Conservation (phyloP, 2,329 filamentous ascomycete genomes). For the Ustulina deusta region DNA sequence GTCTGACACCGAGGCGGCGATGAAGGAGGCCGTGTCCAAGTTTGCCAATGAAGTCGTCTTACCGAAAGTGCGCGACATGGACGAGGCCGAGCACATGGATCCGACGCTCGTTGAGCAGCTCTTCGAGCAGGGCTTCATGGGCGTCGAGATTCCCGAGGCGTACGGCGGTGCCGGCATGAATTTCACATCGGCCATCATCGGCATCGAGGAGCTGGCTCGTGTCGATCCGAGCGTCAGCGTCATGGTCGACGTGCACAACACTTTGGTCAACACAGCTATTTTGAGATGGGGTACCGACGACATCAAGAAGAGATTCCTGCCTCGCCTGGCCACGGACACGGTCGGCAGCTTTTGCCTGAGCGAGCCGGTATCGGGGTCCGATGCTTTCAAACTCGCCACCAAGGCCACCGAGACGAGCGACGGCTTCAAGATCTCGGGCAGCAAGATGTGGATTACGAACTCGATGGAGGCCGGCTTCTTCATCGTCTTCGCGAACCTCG, state of each 20-base stretch:
- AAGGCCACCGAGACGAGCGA: slow-evolving; percentile 85
- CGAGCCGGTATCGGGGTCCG: slow-evolving; percentile 91
- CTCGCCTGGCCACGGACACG: slow-evolving; percentile 88
- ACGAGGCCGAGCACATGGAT: slow-evolving; percentile 96
- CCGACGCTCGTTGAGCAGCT: slow-evolving; percentile 86
- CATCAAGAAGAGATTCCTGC: slow-evolving; percentile 87
- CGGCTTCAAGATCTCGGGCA: slow-evolving; percentile 88
- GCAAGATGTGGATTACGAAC: slow-evolving; percentile 99
- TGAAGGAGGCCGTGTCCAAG: slow-evolving; percentile 90
- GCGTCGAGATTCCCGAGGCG: slow-evolving; percentile 96
- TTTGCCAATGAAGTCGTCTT: slow-evolving; percentile 91
- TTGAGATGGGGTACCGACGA: slow-evolving; percentile 84
- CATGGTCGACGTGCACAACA: slow-evolving; percentile 97
- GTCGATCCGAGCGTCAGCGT: slow-evolving; percentile 96
- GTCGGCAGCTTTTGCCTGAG: slow-evolving; percentile 94
- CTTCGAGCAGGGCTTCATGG: slow-evolving; percentile 98
- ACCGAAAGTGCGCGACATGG: slow-evolving; percentile 95
- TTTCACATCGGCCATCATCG: slow-evolving; percentile 95
- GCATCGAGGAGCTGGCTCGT: slow-evolving; percentile 94
- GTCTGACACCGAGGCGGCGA: slow-evolving; percentile 88
- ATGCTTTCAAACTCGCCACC: slow-evolving; percentile 94
- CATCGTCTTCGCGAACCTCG: slow-evolving; percentile 97
- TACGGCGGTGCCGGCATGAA: slow-evolving; percentile 98
- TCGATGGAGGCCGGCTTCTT: slow-evolving; percentile 93
- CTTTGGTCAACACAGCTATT: slow-evolving; percentile 92